phyloP scores from a whole-genome alignment of 768 basidiomycete species.

The Amanita brunnescens region DNA sequence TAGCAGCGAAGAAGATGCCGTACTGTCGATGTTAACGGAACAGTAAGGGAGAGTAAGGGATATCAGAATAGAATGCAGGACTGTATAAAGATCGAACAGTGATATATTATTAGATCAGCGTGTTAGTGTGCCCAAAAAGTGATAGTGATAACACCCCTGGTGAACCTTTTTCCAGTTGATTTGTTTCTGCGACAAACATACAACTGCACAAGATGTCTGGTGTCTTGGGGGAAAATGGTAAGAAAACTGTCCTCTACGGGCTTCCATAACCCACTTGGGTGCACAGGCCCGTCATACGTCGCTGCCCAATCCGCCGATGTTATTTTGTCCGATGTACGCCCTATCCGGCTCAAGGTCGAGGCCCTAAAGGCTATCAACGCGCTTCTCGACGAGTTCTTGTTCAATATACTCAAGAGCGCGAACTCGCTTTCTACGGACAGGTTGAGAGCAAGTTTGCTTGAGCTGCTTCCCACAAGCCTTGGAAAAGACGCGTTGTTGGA shows the following conservation, averaged over 20 bases:
- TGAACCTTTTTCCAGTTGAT: not conserved
- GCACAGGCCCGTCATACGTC: slow-evolving; percentile 62
- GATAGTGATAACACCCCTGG: not conserved
- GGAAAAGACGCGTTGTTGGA: slow-evolving; percentile 91
- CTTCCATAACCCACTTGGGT: slow-evolving; percentile 1
- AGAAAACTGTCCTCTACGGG: slow-evolving; percentile 16
- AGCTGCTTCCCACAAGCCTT: slow-evolving; percentile 66
- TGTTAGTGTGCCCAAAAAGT: not conserved
- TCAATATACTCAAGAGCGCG: slow-evolving; percentile 57
- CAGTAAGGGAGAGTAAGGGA: not conserved
- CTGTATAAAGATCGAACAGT: not conserved
- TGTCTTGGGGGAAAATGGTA: slow-evolving; percentile 31
- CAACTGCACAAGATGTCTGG: slow-evolving; percentile 30
- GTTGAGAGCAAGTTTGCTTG: slow-evolving; percentile 63
- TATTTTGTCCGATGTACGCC: slow-evolving; percentile 86
- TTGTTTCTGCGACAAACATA: not conserved
- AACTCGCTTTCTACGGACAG: slow-evolving; percentile 66
- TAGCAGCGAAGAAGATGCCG: slow-evolving; percentile 17
- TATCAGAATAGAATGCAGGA: not conserved
- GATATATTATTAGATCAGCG: slow-evolving; percentile 1
- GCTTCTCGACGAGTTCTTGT: slow-evolving; percentile 77
- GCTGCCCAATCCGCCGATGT: slow-evolving; percentile 81
- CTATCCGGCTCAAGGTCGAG: slow-evolving; percentile 75
- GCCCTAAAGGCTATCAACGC: slow-evolving; percentile 76
- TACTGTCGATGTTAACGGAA: slow-evolving; percentile 19